Percentiles rank a stretch among this genome's conserved stretches.
Conservation (phyloP, 768 basidiomycete species). For the Serendipita sp. region DNA sequence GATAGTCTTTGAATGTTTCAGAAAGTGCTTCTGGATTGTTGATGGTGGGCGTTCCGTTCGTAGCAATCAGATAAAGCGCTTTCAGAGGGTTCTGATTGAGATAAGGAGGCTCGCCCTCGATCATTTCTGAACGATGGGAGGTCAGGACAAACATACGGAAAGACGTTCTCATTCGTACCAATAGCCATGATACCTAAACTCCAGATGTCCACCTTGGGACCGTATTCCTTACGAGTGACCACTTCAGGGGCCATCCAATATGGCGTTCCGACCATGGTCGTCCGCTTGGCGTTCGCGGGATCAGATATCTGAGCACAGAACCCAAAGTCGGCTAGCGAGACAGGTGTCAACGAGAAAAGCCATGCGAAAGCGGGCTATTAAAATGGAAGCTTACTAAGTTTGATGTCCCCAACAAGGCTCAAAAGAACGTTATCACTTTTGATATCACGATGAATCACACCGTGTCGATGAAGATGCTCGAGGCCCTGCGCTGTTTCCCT, state of each 20-base stretch:
- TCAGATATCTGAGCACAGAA: conserved; percentile 96
- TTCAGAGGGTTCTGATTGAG: conserved; percentile 93
- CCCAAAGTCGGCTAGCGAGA: conserved; percentile 95
- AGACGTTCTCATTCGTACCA: conserved; percentile 36
- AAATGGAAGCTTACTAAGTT: conserved; percentile 60
- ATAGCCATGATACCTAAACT: conserved; percentile 93
- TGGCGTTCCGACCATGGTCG: conserved; percentile 96
- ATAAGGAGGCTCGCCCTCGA: conserved; percentile 94
- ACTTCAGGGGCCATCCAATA: conserved; percentile 99
- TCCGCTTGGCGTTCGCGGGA: conserved; percentile 75
- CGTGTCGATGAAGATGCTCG: conserved; percentile 87
- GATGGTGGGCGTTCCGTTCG: conserved; percentile 93
- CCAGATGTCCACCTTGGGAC: conserved; percentile 98
- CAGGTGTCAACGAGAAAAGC: no score
- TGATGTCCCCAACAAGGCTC: conserved; percentile 89
- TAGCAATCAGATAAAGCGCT: conserved; percentile 94
- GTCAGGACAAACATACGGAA: not conserved
- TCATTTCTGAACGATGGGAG: conserved; percentile 87
- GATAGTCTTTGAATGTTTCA: conserved; percentile 73
- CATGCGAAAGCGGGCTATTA: not conserved
- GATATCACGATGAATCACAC: conserved; percentile 97
- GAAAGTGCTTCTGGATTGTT: conserved; percentile 74
- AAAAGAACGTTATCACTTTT: conserved; percentile 96
- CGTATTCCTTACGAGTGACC: conserved; percentile 93
- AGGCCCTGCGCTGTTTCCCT: conserved; percentile 86